phyloP scores from a whole-genome alignment of 768 basidiomycete species.

The Podaxis carcinomalis region DNA sequence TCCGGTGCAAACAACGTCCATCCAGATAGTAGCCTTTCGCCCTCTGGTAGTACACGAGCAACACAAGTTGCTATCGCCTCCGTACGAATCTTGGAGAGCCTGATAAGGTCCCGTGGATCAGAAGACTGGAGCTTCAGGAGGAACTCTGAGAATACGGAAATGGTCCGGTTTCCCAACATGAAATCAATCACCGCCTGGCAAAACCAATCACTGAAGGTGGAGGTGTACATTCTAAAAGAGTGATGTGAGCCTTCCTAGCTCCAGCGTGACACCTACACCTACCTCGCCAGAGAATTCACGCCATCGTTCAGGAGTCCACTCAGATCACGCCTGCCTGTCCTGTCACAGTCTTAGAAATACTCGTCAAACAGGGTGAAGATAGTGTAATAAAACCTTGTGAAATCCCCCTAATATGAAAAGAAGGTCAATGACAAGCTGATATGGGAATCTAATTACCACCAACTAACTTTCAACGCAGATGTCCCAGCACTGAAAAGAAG shows the following conservation, averaged over 20 bases:
- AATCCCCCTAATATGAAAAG: slow-evolving; percentile 59
- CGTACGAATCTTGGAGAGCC: slow-evolving; percentile 82
- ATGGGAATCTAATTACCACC: not conserved
- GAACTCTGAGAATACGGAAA: slow-evolving; percentile 92
- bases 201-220: slow-evolving; percentile 95
- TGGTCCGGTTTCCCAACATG: slow-evolving; percentile 81
- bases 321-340: slow-evolving; percentile 95
- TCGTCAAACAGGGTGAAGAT: not conserved
- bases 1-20: slow-evolving; percentile 93
- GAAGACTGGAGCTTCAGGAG: slow-evolving; percentile 81
- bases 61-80: slow-evolving; percentile 92
- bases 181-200: slow-evolving; percentile 94
- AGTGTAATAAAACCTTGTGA: slow-evolving; percentile 58
- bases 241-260: not conserved
- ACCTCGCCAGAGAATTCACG: slow-evolving; percentile 88
- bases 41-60: slow-evolving; percentile 68
- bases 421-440: slow-evolving; percentile 6
- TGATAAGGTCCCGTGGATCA: slow-evolving; percentile 88
- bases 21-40: slow-evolving; percentile 73
- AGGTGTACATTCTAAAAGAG: slow-evolving; percentile 70
- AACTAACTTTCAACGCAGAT: slow-evolving; percentile 83
- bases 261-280: slow-evolving; percentile 4
- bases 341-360: slow-evolving; percentile 21
- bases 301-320: slow-evolving; percentile 93
- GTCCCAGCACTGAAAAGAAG: slow-evolving; percentile 74